Evolutionary conservation across 2,329 filamentous ascomycete genomes (phyloP), one percentile per base, ranked within the genome.

Genomic region (Podosphaera leucotricha): DNA sequence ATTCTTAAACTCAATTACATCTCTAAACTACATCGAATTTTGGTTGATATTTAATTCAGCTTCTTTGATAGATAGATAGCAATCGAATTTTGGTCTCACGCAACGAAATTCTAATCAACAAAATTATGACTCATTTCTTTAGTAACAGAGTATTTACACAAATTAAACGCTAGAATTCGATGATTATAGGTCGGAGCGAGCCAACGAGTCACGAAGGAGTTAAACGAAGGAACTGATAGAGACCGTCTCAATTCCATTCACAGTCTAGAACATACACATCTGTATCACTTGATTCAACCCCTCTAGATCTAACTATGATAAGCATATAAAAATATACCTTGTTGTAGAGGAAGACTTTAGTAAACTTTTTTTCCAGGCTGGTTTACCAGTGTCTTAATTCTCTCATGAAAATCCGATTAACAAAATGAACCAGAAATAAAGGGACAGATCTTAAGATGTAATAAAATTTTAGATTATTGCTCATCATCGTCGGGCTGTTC

Each of bases 401-500:
- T 13, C 15, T 11, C 3, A 13, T 33, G 28, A n/a, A n/a, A 33
- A 33, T 4, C 13, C 13, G 15, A 6, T 11, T 7, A n/a, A 11
- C 4, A 13, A n/a, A 7, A n/a, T 33, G 28, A 13, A 11, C 28
- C 2, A 7, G 28, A 33, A 33, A 13, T 33, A 7, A 7, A 3
- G 4, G 28, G 28, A 7, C 13, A 7, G 28, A 13, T 33, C 15
- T 33, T 11, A 3, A 11, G 13, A 13, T 33, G 28, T 13, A 3
- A 33, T 33, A 33, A 7, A 13, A 33, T 6, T 3, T 33, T 33
- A n/a, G 41, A 16, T 46, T 28, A 49, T 48, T 52, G 49, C 46
- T 80, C 76, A 30, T 82, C 78, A 41, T 94, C 86, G 48, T 92
- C 85, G 8, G 86, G 86, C 64, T 95, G 85, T 55, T 98, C 90